Conservation (phyloP, 768 basidiomycete genomes). For the Amanita inopinata region DNA sequence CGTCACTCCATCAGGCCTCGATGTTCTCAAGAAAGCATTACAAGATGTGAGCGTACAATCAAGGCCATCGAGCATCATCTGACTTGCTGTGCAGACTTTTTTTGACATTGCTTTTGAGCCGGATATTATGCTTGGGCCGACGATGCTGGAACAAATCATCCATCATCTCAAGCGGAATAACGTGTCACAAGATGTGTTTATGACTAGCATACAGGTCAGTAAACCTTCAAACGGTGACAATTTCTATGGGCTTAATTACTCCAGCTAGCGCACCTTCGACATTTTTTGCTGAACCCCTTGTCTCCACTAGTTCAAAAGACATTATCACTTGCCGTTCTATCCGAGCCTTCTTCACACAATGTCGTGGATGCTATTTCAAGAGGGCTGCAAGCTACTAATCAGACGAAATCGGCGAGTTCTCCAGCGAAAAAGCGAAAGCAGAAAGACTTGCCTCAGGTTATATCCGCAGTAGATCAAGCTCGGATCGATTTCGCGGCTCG, state of each 20-base stretch:
- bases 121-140: constrained; percentile 50
- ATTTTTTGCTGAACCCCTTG: constrained; percentile 6
- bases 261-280: constrained; percentile 6
- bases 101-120: constrained; percentile 56
- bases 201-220: constrained; percentile 54
- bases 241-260: background rate
- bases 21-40: constrained; percentile 44
- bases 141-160: constrained; percentile 40
- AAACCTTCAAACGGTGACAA: background rate
- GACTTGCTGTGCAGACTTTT: constrained; percentile 26
- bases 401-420: background rate
- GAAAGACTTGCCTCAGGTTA: background rate
- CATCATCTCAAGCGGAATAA: constrained; percentile 51
- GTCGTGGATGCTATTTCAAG: background rate
- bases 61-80: background rate
- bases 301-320: constrained; percentile 4
- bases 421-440: constrained; percentile 6
- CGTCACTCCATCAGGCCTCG: constrained; percentile 36
- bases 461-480: background rate
- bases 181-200: constrained; percentile 43
- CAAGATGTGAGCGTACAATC: constrained; percentile 32
- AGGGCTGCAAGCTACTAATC: background rate
- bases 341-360: background rate
- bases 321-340: background rate
- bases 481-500: constrained; percentile 19